Evolutionary conservation across 2,329 filamentous ascomycete genomes (phyloP).

Genomic region (Colletotrichum abscissum): DNA sequence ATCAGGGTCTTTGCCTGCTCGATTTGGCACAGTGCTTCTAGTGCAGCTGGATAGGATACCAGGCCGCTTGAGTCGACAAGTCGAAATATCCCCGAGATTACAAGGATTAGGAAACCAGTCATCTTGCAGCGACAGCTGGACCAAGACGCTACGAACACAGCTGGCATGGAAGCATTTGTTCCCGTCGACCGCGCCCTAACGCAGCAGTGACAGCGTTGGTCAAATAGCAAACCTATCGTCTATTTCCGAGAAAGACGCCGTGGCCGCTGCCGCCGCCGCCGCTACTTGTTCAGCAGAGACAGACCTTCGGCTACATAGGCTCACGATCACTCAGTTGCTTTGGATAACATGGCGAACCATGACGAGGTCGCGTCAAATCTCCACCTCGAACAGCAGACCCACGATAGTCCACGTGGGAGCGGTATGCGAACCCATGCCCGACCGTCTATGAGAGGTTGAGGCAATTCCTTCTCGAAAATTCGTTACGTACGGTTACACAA

Average conservation of each 20-base stretch:
- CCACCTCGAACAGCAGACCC: conserved; percentile 32
- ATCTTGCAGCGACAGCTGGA: background rate
- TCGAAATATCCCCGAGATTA: conserved; percentile 35
- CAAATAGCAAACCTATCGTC: conserved; percentile 10
- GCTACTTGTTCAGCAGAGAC: background rate
- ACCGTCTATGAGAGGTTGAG: conserved; percentile 20
- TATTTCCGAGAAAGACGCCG: conserved; percentile 29
- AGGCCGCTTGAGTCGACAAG: conserved; percentile 30
- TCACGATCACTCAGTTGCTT: background rate
- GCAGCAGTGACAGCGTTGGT: conserved; percentile 21
- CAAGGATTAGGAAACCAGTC: conserved; percentile 13
- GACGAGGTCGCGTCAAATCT: conserved; percentile 24
- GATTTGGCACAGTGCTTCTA: conserved; percentile 17
- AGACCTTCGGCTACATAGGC: background rate
- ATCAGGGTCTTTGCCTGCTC: conserved; percentile 32
- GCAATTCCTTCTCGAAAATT: conserved; percentile 33
- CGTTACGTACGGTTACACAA: background rate
- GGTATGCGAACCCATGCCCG: conserved; percentile 33
- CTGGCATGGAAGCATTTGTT: conserved; percentile 16
- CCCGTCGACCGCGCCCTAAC: conserved; percentile 7
- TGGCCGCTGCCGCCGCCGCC: conserved; percentile 1
- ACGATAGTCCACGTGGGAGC: conserved; percentile 32
- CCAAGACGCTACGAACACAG: background rate
- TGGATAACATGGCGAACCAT: conserved; percentile 18
- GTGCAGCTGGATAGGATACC: background rate